These are phyloP conservation scores for Leishmania aethiopica DNA, from an alignment of 208 protist species.

Conservation along the genomic window DNA sequence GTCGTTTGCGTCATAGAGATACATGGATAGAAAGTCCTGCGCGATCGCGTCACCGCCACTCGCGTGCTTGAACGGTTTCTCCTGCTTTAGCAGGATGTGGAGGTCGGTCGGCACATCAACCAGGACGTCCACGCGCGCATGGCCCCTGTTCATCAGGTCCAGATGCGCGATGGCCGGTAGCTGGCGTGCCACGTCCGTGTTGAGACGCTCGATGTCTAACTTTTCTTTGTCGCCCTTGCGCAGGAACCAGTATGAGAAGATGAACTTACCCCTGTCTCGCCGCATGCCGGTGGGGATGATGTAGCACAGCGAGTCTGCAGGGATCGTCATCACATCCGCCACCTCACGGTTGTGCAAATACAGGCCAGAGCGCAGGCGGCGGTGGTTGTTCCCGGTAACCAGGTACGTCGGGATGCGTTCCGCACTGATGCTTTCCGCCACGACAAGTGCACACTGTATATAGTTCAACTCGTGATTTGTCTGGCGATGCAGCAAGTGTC, in stretches of 20 bases:
- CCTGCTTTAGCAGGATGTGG: slow-evolving; percentile 76
- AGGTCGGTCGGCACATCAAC: slow-evolving; percentile 76
- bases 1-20: slow-evolving; percentile 74
- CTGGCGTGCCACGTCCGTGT: slow-evolving; percentile 56
- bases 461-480: slow-evolving; percentile 71
- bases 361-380: slow-evolving; percentile 60
- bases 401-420: slow-evolving; percentile 70
- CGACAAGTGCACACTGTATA: slow-evolving; percentile 68
- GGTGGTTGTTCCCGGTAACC: slow-evolving; percentile 85
- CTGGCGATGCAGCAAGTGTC: slow-evolving; percentile 66
- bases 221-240: slow-evolving; percentile 40
- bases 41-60: slow-evolving; percentile 65
- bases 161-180: slow-evolving; percentile 73
- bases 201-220: slow-evolving; percentile 48
- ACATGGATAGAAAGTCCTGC: slow-evolving; percentile 77
- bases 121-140: slow-evolving; percentile 78
- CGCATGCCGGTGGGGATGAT: slow-evolving; percentile 72
- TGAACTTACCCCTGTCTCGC: slow-evolving; percentile 77
- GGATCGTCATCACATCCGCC: slow-evolving; percentile 66
- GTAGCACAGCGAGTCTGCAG: slow-evolving; percentile 74
- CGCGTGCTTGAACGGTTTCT: slow-evolving; percentile 61
- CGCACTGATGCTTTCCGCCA: slow-evolving; percentile 40
- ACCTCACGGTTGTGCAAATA: slow-evolving; percentile 72
- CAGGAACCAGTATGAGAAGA: slow-evolving; percentile 81
- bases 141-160: slow-evolving; percentile 47